Evolutionary conservation across 2,329 filamentous ascomycete species (phyloP), one percentile per base, ranked within the genome.

Genomic region (Onygenales sp.): DNA sequence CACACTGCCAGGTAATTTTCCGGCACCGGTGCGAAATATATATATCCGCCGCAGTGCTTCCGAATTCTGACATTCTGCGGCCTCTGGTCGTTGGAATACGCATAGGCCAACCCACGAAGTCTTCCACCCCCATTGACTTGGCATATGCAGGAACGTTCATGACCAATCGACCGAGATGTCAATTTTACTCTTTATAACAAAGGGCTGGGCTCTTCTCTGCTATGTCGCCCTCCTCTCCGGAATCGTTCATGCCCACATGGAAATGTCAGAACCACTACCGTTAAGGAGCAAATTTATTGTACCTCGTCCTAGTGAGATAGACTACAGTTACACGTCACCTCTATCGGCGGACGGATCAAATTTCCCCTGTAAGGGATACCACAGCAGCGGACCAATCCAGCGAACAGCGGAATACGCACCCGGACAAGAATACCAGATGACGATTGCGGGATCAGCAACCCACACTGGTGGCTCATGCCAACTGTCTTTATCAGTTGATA

Each of bases 401-500:
- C 14, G 81, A 3, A 79, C 82, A 21, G 81, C 79, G 39, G 79
- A 76, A 21, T 91, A 85, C 67, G 65, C 71, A 6, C 78, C 84
- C 4, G 87, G 87, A 36, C 68, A 76, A 53, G 69, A 74, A 36
- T 83, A 88, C 69, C 79, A 79, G 58, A 77, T 90, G 70, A 79
- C 77, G 55, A 72, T 91, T 52, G 27, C 31, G 5, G 71, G 54
- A 87, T 86, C 39, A 78, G 77, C 82, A 43, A 68, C 69, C 51
- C 86, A 89, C 71, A 73, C 75, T 39, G 87, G 87, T 40, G 88
- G 88, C 44, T 88, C 83, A 8, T 92, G 87, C 71, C 88, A 93
- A 71, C 74, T 88, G 46, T 81, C 84, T 2, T 74, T 92, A 27
- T 88, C 85, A 27, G 88, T 86, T 69, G 86, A 93, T 71, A 74